These are phyloP conservation scores for Fimicolochytrium jonesii DNA, from an alignment of 192 early-diverging fungal genomes.

Conservation along the genomic window DNA sequence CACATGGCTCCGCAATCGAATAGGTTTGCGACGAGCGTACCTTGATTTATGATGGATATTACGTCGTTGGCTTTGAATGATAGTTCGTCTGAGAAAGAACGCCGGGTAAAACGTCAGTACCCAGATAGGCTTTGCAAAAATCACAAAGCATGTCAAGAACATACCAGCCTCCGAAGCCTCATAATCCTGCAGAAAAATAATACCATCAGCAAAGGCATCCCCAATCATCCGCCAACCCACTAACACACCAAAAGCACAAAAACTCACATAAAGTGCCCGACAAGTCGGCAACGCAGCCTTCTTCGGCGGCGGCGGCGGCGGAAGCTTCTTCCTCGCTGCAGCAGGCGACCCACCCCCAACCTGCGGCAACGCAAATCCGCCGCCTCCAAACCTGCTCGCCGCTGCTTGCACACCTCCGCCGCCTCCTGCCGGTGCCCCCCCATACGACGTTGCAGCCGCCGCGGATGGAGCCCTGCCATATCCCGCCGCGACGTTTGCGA, in stretches of 20 bases:
- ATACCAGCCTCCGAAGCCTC: constrained; percentile 45
- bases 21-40: not conserved
- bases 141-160: constrained; percentile 1
- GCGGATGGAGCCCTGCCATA: not conserved
- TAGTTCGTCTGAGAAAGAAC: constrained; percentile 41
- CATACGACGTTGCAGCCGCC: not conserved
- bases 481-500: not conserved
- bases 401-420: not conserved
- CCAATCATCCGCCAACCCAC: not conserved
- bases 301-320: constrained; percentile 51
- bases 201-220: too few relatives aligned
- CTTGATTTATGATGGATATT: constrained; percentile 49
- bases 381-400: not conserved
- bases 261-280: constrained; percentile 41
- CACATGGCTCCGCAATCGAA: not conserved
- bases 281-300: constrained; percentile 41
- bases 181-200: constrained; percentile 34
- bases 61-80: constrained; percentile 58
- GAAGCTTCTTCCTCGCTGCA: constrained; percentile 40
- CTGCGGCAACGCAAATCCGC: constrained; percentile 4
- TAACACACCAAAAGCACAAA: not conserved
- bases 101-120: constrained; percentile 24
- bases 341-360: constrained; percentile 7
- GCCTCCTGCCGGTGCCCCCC: not conserved
- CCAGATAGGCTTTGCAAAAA: constrained; percentile 2